Percentiles rank a stretch among this genome's conserved stretches.
Conservation (phyloP, 2,329 filamentous ascomycete species). For the Hypoxylon sp. region DNA sequence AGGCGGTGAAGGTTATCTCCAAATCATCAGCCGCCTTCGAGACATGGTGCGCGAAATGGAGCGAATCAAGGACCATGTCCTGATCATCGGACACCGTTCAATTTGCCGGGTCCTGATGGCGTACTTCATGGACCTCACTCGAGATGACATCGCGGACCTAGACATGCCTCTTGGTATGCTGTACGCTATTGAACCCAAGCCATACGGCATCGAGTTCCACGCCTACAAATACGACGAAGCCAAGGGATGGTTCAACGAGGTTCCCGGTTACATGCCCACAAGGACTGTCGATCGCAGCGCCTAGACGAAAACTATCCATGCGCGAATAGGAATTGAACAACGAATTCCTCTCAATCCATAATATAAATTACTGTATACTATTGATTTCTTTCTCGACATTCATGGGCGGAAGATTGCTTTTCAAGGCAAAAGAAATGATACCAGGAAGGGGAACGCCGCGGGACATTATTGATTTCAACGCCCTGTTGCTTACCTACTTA, state of each 20-base stretch:
- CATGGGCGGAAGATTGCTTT: conserved; percentile 21
- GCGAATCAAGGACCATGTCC: conserved; percentile 93
- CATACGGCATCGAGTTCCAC: conserved; percentile 97
- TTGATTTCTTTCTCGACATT: conserved; percentile 16
- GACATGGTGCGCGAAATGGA: conserved; percentile 98
- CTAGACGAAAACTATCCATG: conserved; percentile 27
- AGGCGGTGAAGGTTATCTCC: conserved; percentile 94
- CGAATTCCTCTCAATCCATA: conserved; percentile 19
- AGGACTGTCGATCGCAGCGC: conserved; percentile 61
- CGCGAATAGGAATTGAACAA: neutral
- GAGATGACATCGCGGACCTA: conserved; percentile 92
- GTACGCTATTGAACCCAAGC: conserved; percentile 96
- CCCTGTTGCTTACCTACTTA: neutral
- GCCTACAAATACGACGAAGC: conserved; percentile 89
- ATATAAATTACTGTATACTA: conserved; percentile 28
- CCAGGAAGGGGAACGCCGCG: conserved; percentile 32
- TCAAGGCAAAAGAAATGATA: conserved; percentile 28
- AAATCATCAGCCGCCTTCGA: conserved; percentile 94
- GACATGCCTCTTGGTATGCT: conserved; percentile 94
- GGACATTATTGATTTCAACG: conserved; percentile 13
- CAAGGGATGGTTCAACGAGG: conserved; percentile 82
- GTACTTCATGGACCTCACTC: conserved; percentile 93
- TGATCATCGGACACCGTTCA: conserved; percentile 92
- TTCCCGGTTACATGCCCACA: conserved; percentile 84
- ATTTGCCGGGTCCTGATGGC: conserved; percentile 92